Evolutionary conservation across 768 basidiomycete genomes (phyloP).

Genomic region (Mycena chlorophos): DNA sequence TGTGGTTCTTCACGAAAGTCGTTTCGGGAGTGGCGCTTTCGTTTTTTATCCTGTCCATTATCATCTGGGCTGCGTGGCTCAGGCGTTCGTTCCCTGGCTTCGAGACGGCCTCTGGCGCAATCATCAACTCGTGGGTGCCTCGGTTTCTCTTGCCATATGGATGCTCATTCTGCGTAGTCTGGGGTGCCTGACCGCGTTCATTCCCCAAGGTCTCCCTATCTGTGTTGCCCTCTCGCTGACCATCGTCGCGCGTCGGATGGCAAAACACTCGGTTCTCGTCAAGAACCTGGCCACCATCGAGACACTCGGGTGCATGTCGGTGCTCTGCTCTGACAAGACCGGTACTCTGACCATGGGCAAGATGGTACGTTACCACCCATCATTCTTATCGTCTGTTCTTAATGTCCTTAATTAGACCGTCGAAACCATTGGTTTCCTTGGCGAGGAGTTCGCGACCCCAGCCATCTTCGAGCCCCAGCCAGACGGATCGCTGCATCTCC

Average conservation of each 20-base stretch:
- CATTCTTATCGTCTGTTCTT: not conserved
- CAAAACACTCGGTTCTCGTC: slow-evolving; percentile 46
- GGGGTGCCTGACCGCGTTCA: slow-evolving; percentile 40
- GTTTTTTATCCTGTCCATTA: slow-evolving; percentile 42
- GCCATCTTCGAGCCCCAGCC: slow-evolving; percentile 23
- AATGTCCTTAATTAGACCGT: slow-evolving; percentile 31
- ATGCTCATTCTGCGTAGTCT: no score
- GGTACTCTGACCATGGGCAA: slow-evolving; percentile 51
- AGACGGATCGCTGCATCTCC: slow-evolving; percentile 10
- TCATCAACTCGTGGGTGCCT: slow-evolving; percentile 32
- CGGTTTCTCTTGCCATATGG: no score
- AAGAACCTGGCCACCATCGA: slow-evolving; percentile 56
- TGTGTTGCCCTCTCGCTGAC: slow-evolving; percentile 55
- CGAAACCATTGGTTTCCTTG: slow-evolving; percentile 40
- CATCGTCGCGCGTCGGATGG: slow-evolving; percentile 48
- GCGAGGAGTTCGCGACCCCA: slow-evolving; percentile 20
- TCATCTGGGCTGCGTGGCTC: slow-evolving; percentile 46
- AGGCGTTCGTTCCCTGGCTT: slow-evolving; percentile 33
- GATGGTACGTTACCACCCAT: slow-evolving; percentile 36
- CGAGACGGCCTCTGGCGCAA: slow-evolving; percentile 34
- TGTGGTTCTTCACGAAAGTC: slow-evolving; percentile 54
- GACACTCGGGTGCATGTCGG: slow-evolving; percentile 51
- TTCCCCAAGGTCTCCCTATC: slow-evolving; percentile 45
- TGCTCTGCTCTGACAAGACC: slow-evolving; percentile 57
- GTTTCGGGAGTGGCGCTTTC: slow-evolving; percentile 43